Percentiles rank a stretch among this genome's conserved stretches.
Evolutionary conservation across 805 yeast genomes (phyloP).

Genomic region (Cyberlindnera xishuangbannaensis): DNA sequence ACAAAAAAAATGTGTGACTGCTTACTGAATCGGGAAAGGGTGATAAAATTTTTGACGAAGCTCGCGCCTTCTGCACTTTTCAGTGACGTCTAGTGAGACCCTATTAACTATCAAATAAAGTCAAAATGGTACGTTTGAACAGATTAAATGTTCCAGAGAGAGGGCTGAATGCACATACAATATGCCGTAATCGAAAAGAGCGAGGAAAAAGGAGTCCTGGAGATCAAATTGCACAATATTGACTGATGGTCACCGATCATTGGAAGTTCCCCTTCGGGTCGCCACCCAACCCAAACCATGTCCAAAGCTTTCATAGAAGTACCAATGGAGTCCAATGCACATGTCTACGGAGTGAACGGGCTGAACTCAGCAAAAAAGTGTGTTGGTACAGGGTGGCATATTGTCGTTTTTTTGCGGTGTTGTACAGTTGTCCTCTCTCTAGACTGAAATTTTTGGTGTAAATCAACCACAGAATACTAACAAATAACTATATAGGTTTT

Average conservation of each 20-base stretch:
- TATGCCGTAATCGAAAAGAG: background rate
- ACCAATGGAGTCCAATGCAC: conserved; percentile 3
- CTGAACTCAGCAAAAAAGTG: conserved; percentile 7
- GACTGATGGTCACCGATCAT: too few species aligned
- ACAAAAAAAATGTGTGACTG: conserved; percentile 12
- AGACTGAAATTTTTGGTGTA: too few species aligned
- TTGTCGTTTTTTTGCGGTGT: conserved; percentile 11
- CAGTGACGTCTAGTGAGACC: conserved; percentile 7
- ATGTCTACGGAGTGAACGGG: conserved; percentile 6
- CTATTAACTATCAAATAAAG: conserved; percentile 3
- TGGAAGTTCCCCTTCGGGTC: too few species aligned
- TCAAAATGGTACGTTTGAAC: conserved; percentile 16
- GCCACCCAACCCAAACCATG: background rate
- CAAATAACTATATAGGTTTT: conserved; percentile 59
- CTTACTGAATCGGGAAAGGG: too few species aligned
- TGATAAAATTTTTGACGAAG: conserved; percentile 8
- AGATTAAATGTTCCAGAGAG: conserved; percentile 1
- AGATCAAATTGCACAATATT: too few species aligned
- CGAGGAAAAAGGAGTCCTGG: background rate
- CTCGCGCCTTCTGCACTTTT: conserved; percentile 11
- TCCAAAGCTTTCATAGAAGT: conserved; percentile 5
- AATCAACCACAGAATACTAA: conserved; percentile 19
- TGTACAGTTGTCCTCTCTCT: too few species aligned
- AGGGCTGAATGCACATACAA: background rate
- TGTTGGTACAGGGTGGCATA: conserved; percentile 11